Base-by-base conservation (phyloP, 2,329 filamentous ascomycete genomes). In the Karstenula rhodostoma region DNA sequence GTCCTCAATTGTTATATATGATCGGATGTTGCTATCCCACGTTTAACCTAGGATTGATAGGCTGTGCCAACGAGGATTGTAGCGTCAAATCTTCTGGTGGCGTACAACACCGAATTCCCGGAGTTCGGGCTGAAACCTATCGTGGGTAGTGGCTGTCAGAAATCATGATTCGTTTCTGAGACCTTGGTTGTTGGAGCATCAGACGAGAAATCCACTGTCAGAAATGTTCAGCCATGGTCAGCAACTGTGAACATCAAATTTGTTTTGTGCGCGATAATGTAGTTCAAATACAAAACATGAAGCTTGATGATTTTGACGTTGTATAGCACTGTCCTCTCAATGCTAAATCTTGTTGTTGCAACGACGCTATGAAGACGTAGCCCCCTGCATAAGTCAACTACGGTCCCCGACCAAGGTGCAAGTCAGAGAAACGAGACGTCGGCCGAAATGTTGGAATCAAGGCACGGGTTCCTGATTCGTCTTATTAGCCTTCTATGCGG, bases 391-490 rank as follows among this genome's bases (percentile, higher is more conserved):
- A 17, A 32, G 15, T 48, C 23, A 48, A 7, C 15, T 48, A 48
- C 46, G 44, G 44, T 48, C 46, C 25, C 43, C 43, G 43, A 47
- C 43, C 23, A 23, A 48, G 44, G 2, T 48, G 44, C 44, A 48
- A 48, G 44, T 25, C 13, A 51, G 29, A 51, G 32, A 23, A 33
- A 35, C 49, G 22, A 29, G n/a, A 40, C n/a, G 17, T 35, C 49
- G 19, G 10, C 32, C 32, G 29, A 40, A 17, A n/a, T 23, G n/a
- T 37, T 22, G 13, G 33, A 37, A 22, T 22, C 4, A n/a, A n/a
- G 32, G 6, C 13, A n/a, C n/a, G 4, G 1, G 29, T 2, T 51
- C 10, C 33, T 27, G 10, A 23, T 51, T 51, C 22, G 49, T 32
- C 22, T 22, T n/a, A 4, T 23, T 52, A 32, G n/a, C 19, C 32